These are phyloP conservation scores for Babesia sp. DNA, from an alignment of 169 alveolate species.

Conservation along the genomic window DNA sequence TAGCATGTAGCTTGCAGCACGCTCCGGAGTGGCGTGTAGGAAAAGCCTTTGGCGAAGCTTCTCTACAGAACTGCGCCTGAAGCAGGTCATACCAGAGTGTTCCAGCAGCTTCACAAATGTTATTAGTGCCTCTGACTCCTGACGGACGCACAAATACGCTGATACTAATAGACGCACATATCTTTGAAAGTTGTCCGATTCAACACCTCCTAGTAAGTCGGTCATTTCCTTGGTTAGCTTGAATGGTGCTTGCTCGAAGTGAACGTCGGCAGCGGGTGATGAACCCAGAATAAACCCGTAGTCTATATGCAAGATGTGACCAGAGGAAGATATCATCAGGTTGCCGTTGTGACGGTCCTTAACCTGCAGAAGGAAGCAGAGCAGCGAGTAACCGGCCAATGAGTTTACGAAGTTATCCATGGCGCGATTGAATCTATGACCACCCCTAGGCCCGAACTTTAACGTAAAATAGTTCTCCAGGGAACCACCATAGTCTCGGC, in stretches of 20 bases:
- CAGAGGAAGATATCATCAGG: slow-evolving; percentile 89
- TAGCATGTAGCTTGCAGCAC: slow-evolving; percentile 74
- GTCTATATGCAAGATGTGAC: slow-evolving; percentile 96
- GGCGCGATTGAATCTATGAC: slow-evolving; percentile 78
- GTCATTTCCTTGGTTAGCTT: slow-evolving; percentile 96
- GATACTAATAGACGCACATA: slow-evolving; percentile 61
- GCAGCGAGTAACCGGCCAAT: slow-evolving; percentile 92
- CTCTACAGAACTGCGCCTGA: slow-evolving; percentile 87
- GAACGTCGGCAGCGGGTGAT: slow-evolving; percentile 94
- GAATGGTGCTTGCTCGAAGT: slow-evolving; percentile 95
- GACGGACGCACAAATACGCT: slow-evolving; percentile 73
- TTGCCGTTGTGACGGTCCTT: slow-evolving; percentile 97
- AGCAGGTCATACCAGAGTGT: slow-evolving; percentile 92
- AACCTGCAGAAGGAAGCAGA: slow-evolving; percentile 77
- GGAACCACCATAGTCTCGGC: slow-evolving; percentile 69
- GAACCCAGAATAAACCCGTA: slow-evolving; percentile 95
- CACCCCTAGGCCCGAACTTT: slow-evolving; percentile 46
- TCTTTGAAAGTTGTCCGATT: slow-evolving; percentile 46
- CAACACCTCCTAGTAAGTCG: slow-evolving; percentile 88
- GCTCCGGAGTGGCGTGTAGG: slow-evolving; percentile 68
- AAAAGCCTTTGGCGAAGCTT: slow-evolving; percentile 74
- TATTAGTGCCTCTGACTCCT: slow-evolving; percentile 21
- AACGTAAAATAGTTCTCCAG: slow-evolving; percentile 67
- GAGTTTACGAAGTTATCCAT: slow-evolving; percentile 89
- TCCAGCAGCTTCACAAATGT: slow-evolving; percentile 75